Conservation (phyloP, 306 rosid species). For the Inga oerstediana region DNA sequence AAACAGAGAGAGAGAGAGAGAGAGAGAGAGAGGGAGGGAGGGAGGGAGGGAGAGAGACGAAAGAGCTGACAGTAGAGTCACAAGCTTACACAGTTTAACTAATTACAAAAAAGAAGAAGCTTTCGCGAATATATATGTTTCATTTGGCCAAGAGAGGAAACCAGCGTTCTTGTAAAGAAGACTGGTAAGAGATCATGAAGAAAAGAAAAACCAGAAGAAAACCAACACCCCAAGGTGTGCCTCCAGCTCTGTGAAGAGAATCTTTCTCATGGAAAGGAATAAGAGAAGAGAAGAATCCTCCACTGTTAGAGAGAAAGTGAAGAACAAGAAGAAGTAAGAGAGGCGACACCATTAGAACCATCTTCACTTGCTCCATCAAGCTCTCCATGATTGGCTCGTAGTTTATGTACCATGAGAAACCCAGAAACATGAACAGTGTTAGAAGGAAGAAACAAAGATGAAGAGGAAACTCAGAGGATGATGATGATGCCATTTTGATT, state of each 20-base stretch:
- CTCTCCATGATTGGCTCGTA: conserved; percentile 65
- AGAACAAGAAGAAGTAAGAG: conserved; percentile 55
- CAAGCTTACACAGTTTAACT: conserved; percentile 2
- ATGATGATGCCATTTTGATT: neutral
- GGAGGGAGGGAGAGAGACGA: neutral
- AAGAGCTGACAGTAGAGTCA: conserved; percentile 9
- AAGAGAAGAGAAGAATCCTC: conserved; percentile 30
- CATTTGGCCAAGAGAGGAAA: conserved; percentile 67
- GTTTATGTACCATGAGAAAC: conserved; percentile 66
- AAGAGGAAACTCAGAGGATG: conserved; percentile 49
- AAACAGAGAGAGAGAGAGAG: neutral
- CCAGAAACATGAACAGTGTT: conserved; percentile 54
- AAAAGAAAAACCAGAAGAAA: conserved; percentile 65
- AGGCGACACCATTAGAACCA: conserved; percentile 61
- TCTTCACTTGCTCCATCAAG: conserved; percentile 61
- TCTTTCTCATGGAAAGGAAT: conserved; percentile 60
- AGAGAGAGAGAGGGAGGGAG: no score
- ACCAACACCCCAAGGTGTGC: conserved; percentile 88
- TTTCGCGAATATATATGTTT: neutral
- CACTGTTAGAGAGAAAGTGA: conserved; percentile 52
- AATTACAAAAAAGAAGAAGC: neutral
- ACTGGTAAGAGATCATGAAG: conserved; percentile 72
- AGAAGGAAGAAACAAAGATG: conserved; percentile 62
- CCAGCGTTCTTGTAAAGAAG: conserved; percentile 77
- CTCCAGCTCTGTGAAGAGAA: conserved; percentile 67